These are phyloP conservation scores for Didymella glomerata DNA, from an alignment of 2,329 filamentous ascomycete genomes.

Conservation along the genomic window DNA sequence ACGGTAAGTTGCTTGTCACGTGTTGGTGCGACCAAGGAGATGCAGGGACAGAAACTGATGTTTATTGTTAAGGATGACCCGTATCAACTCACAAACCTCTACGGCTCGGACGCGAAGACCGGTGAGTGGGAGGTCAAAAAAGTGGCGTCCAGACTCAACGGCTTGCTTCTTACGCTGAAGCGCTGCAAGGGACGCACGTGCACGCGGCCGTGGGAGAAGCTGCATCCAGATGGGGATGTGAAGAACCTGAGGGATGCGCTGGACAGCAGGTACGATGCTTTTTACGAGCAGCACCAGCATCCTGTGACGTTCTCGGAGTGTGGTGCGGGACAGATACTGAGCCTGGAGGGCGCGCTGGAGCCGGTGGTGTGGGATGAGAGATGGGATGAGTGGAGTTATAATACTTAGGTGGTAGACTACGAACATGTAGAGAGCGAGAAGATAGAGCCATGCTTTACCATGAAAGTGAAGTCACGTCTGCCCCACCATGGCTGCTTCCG, in stretches of 20 bases:
- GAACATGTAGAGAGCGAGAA: too few species aligned
- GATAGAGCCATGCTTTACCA: background rate
- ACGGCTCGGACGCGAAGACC: slow-evolving; percentile 31
- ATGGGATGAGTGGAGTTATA: slow-evolving; percentile 32
- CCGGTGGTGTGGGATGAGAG: slow-evolving; percentile 28
- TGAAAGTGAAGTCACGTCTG: background rate
- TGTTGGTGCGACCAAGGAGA: too few species aligned
- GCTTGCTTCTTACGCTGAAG: slow-evolving; percentile 68
- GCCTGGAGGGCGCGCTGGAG: slow-evolving; percentile 59
- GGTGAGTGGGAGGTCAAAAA: slow-evolving; percentile 20
- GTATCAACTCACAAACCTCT: slow-evolving; percentile 43
- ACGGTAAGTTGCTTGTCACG: slow-evolving; percentile 53
- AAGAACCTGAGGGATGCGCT: slow-evolving; percentile 62
- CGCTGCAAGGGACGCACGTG: slow-evolving; percentile 66
- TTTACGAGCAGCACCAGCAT: slow-evolving; percentile 61
- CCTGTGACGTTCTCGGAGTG: slow-evolving; percentile 65
- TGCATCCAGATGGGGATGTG: slow-evolving; percentile 65
- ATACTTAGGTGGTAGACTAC: slow-evolving; percentile 9
- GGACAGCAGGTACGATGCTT: slow-evolving; percentile 58
- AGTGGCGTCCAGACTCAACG: slow-evolving; percentile 55
- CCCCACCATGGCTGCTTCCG: background rate
- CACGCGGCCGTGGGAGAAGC: slow-evolving; percentile 63
- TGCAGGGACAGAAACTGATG: too few species aligned
- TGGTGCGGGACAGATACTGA: slow-evolving; percentile 64
- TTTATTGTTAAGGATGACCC: slow-evolving; percentile 51